Evolutionary conservation across 2,329 filamentous ascomycete species (phyloP), one percentile per base, ranked within the genome.

Genomic region (Verticillium isaacii): DNA sequence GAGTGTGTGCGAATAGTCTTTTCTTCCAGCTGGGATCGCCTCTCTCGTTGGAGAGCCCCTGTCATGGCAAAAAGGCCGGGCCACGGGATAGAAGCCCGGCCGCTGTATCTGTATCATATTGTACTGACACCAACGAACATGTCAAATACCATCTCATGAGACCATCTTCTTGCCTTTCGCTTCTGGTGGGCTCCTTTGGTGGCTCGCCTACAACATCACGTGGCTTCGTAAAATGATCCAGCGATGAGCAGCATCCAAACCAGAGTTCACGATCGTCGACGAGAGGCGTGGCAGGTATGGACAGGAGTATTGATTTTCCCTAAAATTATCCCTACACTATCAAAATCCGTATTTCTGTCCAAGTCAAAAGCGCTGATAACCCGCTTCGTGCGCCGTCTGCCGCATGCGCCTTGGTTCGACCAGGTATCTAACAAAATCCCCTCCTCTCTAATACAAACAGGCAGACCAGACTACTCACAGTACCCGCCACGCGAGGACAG

Each of bases 81-180:
- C 45, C 45, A n/a, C 45, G n/a, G 45, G 45, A 23, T 50, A 23
- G n/a, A 50, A n/a, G 45, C 19, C 45, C 14, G 25, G 14, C 54
- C 29, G 17, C n/a, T 59, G 58, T 52, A 37, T 37, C 39, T 59
- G 58, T 59, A 59, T 19, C 58, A 59, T 59, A 59, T 59, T 59
- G 58, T 59, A 59, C 58, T 52, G 39, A 34, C 29, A 50, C 50
- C 39, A 54, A 56, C 19, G 45, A 50, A 50, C 45, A 23, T 50
- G 45, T 50, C 45, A 50, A 50, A 50, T 50, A 50, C 45, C 45
- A 50, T 9, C 19, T 50, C 45, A 50, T 23, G 45, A 50, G 37
- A 41, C 17, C 6, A 15, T 41, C 37, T n/a, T 41, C 37, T n/a
- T 19, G 19, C 11, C 45, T 23, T 50, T 50, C 14, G 34, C 34